These are phyloP conservation scores for Tubosaeta brunneosetosa DNA, from an alignment of 768 basidiomycete genomes.

Conservation along the genomic window DNA sequence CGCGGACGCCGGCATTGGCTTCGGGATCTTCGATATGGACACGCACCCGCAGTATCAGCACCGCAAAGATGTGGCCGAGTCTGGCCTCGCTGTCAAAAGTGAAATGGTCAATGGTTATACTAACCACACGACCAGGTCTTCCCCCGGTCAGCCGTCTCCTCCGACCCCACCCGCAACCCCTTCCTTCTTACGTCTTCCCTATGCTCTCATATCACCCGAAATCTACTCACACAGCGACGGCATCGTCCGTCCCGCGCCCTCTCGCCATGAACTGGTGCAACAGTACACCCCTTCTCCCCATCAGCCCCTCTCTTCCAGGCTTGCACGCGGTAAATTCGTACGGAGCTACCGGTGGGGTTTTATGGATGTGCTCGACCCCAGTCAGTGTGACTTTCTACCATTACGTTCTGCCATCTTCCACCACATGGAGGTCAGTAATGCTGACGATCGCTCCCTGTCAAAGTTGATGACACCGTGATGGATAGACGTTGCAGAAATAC, in stretches of 20 bases:
- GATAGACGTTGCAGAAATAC: constrained; percentile 79
- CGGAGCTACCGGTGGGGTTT: constrained; percentile 81
- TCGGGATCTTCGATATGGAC: constrained; percentile 85
- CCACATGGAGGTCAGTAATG: constrained; percentile 72
- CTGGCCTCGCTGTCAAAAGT: constrained; percentile 40
- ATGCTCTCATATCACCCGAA: constrained; percentile 81
- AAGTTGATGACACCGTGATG: constrained; percentile 20
- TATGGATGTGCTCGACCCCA: constrained; percentile 73
- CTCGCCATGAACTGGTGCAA: constrained; percentile 68
- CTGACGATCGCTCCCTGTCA: constrained; percentile 11
- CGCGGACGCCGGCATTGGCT: constrained; percentile 80
- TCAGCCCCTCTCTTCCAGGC: constrained; percentile 39
- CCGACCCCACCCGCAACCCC: constrained; percentile 63
- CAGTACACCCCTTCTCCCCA: constrained; percentile 65
- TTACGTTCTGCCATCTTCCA: constrained; percentile 79
- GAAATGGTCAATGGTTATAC: constrained; percentile 53
- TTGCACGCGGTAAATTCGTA: constrained; percentile 58
- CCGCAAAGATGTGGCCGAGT: constrained; percentile 41
- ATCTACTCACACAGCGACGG: constrained; percentile 82
- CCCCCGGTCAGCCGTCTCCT: constrained; percentile 51
- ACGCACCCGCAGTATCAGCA: constrained; percentile 44
- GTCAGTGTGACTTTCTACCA: constrained; percentile 75
- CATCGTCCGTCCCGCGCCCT: constrained; percentile 49
- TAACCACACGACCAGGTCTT: constrained; percentile 46
- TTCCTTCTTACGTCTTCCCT: constrained; percentile 66